Conservation (phyloP, 2,329 filamentous ascomycete species). For the Sphaerulina musiva region DNA sequence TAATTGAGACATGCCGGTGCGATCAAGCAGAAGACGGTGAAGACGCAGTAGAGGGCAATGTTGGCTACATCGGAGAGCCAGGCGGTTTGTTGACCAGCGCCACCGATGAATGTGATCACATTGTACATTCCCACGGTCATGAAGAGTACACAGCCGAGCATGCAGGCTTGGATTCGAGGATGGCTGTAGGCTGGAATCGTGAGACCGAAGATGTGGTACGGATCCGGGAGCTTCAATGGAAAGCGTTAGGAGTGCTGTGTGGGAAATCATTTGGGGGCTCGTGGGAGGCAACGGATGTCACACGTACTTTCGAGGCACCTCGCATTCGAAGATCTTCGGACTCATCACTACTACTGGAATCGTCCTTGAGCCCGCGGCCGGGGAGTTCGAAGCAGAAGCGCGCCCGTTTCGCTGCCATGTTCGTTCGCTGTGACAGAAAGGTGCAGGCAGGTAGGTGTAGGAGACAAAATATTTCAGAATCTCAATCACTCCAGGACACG, state of each 20-base stretch:
- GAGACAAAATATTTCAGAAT: too few species aligned
- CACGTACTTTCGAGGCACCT: conserved; percentile 1
- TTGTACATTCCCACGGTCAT: conserved; percentile 10
- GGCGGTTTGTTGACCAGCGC: conserved; percentile 4
- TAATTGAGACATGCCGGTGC: conserved; percentile 2
- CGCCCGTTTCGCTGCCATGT: too few species aligned
- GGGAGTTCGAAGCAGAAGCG: too few species aligned
- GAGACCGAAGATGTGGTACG: conserved; percentile 1
- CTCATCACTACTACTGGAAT: neutral
- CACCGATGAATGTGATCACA: conserved; percentile 7
- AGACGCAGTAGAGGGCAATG: conserved; percentile 5
- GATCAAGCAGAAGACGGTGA: conserved; percentile 1
- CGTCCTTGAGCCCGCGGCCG: too few species aligned
- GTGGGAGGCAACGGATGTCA: neutral
- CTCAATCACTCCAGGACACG: too few species aligned
- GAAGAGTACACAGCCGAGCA: conserved; percentile 6
- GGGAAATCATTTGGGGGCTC: too few species aligned
- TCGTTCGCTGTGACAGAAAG: too few species aligned
- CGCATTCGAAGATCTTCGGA: conserved; percentile 1
- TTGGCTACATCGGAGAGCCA: conserved; percentile 5
- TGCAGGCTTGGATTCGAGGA: conserved; percentile 3
- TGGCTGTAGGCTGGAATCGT: conserved; percentile 2
- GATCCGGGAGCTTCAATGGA: neutral
- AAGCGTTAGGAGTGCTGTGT: too few species aligned
- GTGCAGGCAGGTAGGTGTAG: too few species aligned